Base-by-base conservation (phyloP, 495 filamentous ascomycete genomes). In the Penicillium atrosanguineum region DNA sequence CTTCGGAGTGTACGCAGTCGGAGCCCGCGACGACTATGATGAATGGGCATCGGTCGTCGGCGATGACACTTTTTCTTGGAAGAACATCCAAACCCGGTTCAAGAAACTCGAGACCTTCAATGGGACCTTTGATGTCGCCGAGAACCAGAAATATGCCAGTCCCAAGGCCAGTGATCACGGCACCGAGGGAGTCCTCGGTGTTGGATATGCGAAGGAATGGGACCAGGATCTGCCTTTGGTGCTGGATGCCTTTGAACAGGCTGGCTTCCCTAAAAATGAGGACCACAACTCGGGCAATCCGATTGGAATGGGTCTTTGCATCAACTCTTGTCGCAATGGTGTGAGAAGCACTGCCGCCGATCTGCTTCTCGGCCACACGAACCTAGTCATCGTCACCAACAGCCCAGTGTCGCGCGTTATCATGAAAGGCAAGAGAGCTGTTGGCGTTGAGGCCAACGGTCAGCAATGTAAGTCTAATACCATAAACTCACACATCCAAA, bases 271-370 rank as follows among this genome's bases (percentile, higher is more conserved):
- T 14, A 61, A 43, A 18, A 87, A 84, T 50, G 59, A 63, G 7
- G 84, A 87, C 62, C 75, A 80, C 46, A 86, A 85, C 46, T 79
- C 74, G 1, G 85, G 84, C 0, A 74, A 87, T 56, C 83, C 82
- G 0, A 64, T 87, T 31, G 85, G 85, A 8, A 73, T 86, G 59
- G 68, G 69, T 0, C 50, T 81, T 19, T 64, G 63, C 11, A 74
- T 79, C 56, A 78, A 73, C 44, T 82, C 76, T 15, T 61, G 76
- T 21, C 58, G 69, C 26, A 48, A 76, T 16, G 83, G 83, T 1
- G 40, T 68, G 1, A 73, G 83, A 26, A 74, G 73, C 0, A 85
- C 83, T 5, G 76, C 81, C 2, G 59, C 58, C 6, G 81, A 84
- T 53, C 62, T 85, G 37, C 55, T 87, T 15, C 16, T 46, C 2